Percentiles rank a stretch among this genome's conserved stretches.
Conservation (phyloP, 345 rosid genomes). For the sweet orange (Citrus sinensis) region DNA sequence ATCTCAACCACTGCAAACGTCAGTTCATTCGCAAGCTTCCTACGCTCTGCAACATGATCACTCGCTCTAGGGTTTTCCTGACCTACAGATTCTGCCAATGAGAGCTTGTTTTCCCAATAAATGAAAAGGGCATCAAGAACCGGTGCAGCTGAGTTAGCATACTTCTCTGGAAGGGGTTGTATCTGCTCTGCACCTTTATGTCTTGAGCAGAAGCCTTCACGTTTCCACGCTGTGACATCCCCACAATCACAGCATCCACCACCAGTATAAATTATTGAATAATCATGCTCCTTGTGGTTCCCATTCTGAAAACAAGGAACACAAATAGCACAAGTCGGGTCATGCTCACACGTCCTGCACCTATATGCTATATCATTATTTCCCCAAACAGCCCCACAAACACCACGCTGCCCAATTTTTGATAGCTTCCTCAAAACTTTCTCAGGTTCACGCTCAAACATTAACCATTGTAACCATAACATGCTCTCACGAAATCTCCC, state of each 20-base stretch:
- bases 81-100: constrained; percentile 34
- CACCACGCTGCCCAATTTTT: constrained; percentile 63
- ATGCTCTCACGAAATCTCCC: constrained; percentile 46
- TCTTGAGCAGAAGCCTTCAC: constrained; percentile 85
- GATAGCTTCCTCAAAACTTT: constrained; percentile 46
- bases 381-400: constrained; percentile 98
- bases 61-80: constrained; percentile 32
- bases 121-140: constrained; percentile 65
- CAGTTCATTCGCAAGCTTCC: constrained; percentile 59
- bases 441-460: constrained; percentile 68
- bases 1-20: constrained; percentile 64
- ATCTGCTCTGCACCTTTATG: constrained; percentile 96
- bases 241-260: constrained; percentile 99
- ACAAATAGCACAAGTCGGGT: constrained; percentile 95
- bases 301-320: constrained; percentile 90
- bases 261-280: constrained; percentile 70
- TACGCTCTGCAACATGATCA: constrained; percentile 25
- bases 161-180: constrained; percentile 66
- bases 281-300: constrained; percentile 72
- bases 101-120: constrained; percentile 64
- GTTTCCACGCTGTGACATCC: constrained; percentile 94
- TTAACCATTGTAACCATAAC: constrained; percentile 86
- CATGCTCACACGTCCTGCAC: constrained; percentile 83
- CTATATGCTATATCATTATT: constrained; percentile 80
- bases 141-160: constrained; percentile 65